Base-by-base conservation (phyloP, 2,329 filamentous ascomycete genomes). In the Aureobasidium uvarum region DNA sequence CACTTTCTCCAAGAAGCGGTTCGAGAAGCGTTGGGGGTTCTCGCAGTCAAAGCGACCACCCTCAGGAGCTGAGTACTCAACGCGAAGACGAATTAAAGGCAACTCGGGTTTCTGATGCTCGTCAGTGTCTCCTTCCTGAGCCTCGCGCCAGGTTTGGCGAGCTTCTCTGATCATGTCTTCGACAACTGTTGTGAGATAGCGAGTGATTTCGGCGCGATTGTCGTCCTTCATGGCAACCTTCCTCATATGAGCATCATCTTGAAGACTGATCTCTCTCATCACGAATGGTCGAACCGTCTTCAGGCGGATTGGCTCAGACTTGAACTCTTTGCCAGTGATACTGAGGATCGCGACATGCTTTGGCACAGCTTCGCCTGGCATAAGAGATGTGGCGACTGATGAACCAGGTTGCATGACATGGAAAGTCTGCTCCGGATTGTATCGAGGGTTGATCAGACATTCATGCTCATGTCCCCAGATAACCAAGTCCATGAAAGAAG, bases 391-490 rank as follows among this genome's bases (percentile, higher is more conserved):
- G 0, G 94, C 95, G 0, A 99, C 89, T 0, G 95, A 98, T 0
- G 95, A 99, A 0, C 95, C 95, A 0, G 95, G 95, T 72, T 99
- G 95, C 86, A 99, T 97, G 68, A 99, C 94, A 70, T 95, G 87
- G 71, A 99, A 99, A 0, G 89, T 89, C 55, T 89, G 96, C 72
- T 96, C 92, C 0, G 90, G 86, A 71, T 98, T 99, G 54, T 87
- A 82, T 1, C 81, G 80, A 0, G 95, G 95, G 51, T 96, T 88
- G 69, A 99, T 96, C 8, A 94, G 76, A 73, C 95, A 99, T 76
- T 99, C 94, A 74, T 99, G 95, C 77, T 99, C 95, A 72, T 99
- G 95, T 3, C 95, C 95, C 95, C 95, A 99, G 59, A 99, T 85
- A 0, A 99, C 86, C 5, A 99, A 82, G 73, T 99, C 90, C 68